A percentile compares a stretch with the other conserved stretches of the same genome.
Conservation (phyloP, 345 rosid genomes). For the Euphorbia pulcherrima region DNA sequence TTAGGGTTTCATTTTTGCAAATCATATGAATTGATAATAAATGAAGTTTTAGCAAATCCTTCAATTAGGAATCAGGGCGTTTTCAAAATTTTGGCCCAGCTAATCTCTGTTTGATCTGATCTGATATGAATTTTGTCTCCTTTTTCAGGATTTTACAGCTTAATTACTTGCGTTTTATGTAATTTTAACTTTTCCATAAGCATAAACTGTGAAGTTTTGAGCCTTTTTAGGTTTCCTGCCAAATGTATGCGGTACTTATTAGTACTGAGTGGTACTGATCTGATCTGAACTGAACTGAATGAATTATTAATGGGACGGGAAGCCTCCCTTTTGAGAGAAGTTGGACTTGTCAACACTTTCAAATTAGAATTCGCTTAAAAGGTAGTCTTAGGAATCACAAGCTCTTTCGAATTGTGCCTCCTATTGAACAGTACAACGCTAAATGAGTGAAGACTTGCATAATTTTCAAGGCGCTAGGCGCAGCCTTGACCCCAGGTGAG, state of each 20-base stretch:
- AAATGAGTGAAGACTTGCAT: too few relatives aligned
- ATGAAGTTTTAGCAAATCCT: not conserved
- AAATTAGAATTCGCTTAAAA: not conserved
- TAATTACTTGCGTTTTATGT: not conserved
- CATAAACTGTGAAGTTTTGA: not conserved
- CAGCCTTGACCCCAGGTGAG: too few relatives aligned
- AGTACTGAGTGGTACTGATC: too few relatives aligned
- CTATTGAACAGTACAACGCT: too few relatives aligned
- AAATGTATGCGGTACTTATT: too few relatives aligned
- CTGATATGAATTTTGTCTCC: not conserved
- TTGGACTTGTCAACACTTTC: too few relatives aligned
- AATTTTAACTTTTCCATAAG: not conserved
- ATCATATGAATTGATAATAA: too few relatives aligned
- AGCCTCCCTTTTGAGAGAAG: not conserved
- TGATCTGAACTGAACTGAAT: not conserved
- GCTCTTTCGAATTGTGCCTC: too few relatives aligned
- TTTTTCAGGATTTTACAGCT: not conserved
- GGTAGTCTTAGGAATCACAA: not conserved
- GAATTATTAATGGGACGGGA: not conserved
- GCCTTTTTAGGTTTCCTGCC: not conserved
- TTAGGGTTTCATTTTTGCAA: too few relatives aligned
- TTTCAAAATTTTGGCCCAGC: not conserved
- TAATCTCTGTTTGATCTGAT: not conserved
- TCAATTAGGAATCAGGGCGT: not conserved
- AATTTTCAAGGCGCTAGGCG: too few relatives aligned